A percentile compares a stretch with the other conserved stretches of the same genome.
Conservation (phyloP, 208 protist genomes). For the Crithidia expoeki region DNA sequence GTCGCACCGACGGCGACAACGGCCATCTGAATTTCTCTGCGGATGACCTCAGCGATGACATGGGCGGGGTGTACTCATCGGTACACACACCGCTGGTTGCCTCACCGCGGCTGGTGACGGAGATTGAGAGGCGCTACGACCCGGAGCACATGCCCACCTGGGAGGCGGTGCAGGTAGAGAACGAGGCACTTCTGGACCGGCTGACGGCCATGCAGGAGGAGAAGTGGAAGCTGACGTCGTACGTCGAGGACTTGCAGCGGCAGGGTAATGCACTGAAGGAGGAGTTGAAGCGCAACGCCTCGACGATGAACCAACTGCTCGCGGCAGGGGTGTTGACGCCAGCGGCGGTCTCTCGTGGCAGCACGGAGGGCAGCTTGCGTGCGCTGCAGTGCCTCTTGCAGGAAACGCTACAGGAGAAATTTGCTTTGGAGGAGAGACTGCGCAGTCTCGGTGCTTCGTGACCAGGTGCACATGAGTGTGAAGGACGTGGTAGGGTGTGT, state of each 20-base stretch:
- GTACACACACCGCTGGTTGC: slow-evolving; percentile 2
- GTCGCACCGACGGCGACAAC: slow-evolving; percentile 3
- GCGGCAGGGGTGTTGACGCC: slow-evolving; percentile 19
- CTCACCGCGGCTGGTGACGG: slow-evolving; percentile 23
- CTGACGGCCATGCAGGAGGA: slow-evolving; percentile 62
- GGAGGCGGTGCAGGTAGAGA: slow-evolving; percentile 66
- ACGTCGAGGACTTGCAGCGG: slow-evolving; percentile 50
- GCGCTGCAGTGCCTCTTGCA: slow-evolving; percentile 70
- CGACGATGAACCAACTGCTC: slow-evolving; percentile 45
- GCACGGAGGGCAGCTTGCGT: slow-evolving; percentile 45
- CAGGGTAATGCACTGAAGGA: slow-evolving; percentile 39
- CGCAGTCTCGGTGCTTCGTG: neutral
- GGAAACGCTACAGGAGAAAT: slow-evolving; percentile 61
- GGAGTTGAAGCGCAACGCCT: slow-evolving; percentile 38
- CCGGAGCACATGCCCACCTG: slow-evolving; percentile 51
- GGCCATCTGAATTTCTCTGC: neutral
- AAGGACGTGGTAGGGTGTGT: neutral
- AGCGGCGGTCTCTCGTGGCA: slow-evolving; percentile 25
- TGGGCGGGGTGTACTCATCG: neutral
- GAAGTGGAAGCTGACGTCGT: slow-evolving; percentile 50
- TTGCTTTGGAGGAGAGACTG: slow-evolving; percentile 55
- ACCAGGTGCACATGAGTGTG: neutral
- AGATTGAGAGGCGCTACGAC: slow-evolving; percentile 47
- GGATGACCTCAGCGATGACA: slow-evolving; percentile 10
- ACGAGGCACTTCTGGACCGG: slow-evolving; percentile 54